Evolutionary conservation across 192 early-diverging fungal genomes (phyloP).

Genomic region (Dissophora globulifera): DNA sequence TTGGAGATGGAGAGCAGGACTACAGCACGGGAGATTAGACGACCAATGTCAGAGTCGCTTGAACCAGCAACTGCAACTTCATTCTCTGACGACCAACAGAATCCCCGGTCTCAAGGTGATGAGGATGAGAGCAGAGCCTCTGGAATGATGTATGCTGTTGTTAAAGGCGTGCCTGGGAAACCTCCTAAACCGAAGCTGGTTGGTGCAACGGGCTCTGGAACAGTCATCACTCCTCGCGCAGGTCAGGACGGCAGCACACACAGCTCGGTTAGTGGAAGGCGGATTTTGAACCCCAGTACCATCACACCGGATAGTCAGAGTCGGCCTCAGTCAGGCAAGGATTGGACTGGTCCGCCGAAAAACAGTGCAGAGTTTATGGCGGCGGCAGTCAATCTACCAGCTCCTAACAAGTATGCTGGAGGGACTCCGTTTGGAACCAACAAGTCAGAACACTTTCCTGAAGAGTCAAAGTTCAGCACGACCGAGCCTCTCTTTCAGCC

Average conservation of each 20-base stretch:
- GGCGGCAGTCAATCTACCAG: neutral
- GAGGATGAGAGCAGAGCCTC: constrained; percentile 15
- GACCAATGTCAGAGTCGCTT: no score
- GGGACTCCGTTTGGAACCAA: constrained; percentile 40
- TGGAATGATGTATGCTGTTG: constrained; percentile 47
- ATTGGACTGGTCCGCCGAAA: no score
- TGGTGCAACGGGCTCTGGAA: constrained; percentile 45
- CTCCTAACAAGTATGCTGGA: constrained; percentile 22
- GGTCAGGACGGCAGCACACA: neutral
- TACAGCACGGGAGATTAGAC: no score
- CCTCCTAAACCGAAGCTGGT: constrained; percentile 34
- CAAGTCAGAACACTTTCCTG: constrained; percentile 17
- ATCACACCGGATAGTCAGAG: no score
- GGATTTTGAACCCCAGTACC: no score
- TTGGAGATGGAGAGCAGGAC: no score
- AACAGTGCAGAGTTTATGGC: no score
- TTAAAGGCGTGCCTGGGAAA: constrained; percentile 35
- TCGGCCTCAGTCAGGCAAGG: no score
- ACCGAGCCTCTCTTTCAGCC: constrained; percentile 38
- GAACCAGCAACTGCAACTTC: no score
- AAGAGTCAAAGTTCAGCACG: constrained; percentile 22
- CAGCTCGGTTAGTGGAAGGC: neutral
- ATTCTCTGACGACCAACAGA: no score
- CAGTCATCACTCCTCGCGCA: constrained; percentile 8
- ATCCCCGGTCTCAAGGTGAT: no score